These are phyloP conservation scores for Fusarium sp. DNA, from an alignment of 2,329 filamentous ascomycete species.

Conservation along the genomic window DNA sequence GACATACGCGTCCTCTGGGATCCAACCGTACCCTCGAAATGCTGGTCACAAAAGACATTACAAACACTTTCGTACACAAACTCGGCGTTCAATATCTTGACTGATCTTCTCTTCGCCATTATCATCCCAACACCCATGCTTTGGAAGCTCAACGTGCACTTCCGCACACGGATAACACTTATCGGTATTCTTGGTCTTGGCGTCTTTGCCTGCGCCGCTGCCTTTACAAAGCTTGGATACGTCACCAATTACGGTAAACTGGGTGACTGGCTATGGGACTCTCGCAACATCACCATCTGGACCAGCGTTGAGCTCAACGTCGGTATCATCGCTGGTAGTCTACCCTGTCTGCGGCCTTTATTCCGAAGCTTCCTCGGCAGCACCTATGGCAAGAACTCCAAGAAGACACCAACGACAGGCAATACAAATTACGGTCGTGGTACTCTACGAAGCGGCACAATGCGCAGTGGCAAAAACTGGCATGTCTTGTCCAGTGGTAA, in stretches of 20 bases:
- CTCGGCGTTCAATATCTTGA: conserved; percentile 51
- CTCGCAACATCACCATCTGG: conserved; percentile 61
- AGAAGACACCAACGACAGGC: conserved; percentile 42
- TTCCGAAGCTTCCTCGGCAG: conserved; percentile 50
- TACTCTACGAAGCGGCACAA: conserved; percentile 39
- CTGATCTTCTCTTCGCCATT: conserved; percentile 54
- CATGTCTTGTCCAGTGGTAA: conserved; percentile 38
- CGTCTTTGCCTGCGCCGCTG: conserved; percentile 57
- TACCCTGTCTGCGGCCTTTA: conserved; percentile 51
- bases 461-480: conserved; percentile 42
- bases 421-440: conserved; percentile 43
- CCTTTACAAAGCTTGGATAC: conserved; percentile 56
- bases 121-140: conserved; percentile 54
- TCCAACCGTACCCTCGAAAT: conserved; percentile 50
- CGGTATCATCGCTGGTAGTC: conserved; percentile 53
- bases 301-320: conserved; percentile 54
- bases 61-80: conserved; percentile 58
- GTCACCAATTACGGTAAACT: conserved; percentile 54
- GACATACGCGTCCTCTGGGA: conserved; percentile 61
- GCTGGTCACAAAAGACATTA: conserved; percentile 56
- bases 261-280: conserved; percentile 59
- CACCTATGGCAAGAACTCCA: conserved; percentile 47
- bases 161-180: conserved; percentile 54
- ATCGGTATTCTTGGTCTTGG: conserved; percentile 57
- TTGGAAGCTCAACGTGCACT: conserved; percentile 55